A percentile compares a stretch with the other conserved stretches of the same genome.
These are phyloP conservation scores for Primulina tabacum DNA, from an alignment of 257 asterid genomes.

Conservation along the genomic window DNA sequence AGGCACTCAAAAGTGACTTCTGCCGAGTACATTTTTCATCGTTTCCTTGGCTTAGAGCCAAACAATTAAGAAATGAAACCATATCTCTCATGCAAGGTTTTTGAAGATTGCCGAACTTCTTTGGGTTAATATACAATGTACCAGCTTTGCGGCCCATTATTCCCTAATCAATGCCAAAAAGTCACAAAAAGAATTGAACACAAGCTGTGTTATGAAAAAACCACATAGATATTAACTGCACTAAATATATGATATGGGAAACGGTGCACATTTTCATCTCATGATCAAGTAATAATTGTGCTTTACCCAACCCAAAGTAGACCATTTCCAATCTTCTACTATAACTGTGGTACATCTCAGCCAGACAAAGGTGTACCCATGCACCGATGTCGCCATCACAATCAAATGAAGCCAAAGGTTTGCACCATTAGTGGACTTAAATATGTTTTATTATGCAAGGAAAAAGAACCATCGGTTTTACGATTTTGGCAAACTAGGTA, in stretches of 20 bases:
- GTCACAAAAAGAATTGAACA: neutral
- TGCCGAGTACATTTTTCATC: conserved; percentile 69
- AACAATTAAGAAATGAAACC: conserved; percentile 69
- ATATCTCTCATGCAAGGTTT: conserved; percentile 91
- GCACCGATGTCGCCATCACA: too few species aligned
- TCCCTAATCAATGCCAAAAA: conserved; percentile 25
- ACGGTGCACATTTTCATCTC: neutral
- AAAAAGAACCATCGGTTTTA: too few species aligned
- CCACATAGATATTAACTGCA: neutral
- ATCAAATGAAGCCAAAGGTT: neutral
- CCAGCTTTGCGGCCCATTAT: conserved; percentile 85
- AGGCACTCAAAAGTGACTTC: conserved; percentile 60
- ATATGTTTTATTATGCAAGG: too few species aligned
- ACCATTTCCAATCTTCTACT: too few species aligned
- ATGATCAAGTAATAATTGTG: neutral
- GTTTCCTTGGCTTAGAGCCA: conserved; percentile 68
- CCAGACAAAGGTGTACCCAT: neutral
- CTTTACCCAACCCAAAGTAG: neutral
- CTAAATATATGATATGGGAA: too few species aligned
- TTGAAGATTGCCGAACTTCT: conserved; percentile 70
- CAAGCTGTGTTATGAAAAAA: neutral
- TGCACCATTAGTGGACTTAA: neutral
- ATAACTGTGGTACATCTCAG: neutral
- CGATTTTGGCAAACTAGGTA: too few species aligned
- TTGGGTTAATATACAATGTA: conserved; percentile 62